Conservation (phyloP, 2,329 filamentous ascomycete genomes). For the Penicillium corylophilum region DNA sequence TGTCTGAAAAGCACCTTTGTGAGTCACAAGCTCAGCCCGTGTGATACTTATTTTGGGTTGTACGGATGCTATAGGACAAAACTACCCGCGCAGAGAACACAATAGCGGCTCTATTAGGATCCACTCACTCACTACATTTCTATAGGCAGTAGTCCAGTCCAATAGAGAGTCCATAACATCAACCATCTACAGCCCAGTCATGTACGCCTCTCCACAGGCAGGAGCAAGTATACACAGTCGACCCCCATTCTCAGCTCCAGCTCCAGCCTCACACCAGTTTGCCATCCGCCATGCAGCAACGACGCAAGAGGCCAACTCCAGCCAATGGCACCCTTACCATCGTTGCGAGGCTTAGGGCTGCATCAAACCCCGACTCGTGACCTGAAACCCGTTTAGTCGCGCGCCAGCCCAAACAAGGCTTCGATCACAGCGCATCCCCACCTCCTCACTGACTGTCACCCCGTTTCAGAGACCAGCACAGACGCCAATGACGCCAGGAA, state of each 20-base stretch:
- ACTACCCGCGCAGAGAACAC: not conserved
- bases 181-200: not conserved
- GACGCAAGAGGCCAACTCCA: not conserved
- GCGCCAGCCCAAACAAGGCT: constrained; percentile 11
- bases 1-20: not conserved
- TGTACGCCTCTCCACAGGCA: not conserved
- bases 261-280: not conserved
- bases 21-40: not conserved
- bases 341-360: constrained; percentile 9
- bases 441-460: not conserved
- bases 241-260: not conserved
- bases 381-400: constrained; percentile 8
- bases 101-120: constrained; percentile 11
- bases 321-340: not conserved
- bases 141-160: not conserved
- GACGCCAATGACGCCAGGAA: constrained; percentile 17
- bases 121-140: not conserved
- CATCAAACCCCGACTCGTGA: constrained; percentile 1
- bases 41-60: not conserved
- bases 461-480: constrained; percentile 14
- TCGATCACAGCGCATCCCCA: not conserved
- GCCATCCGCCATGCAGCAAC: not conserved
- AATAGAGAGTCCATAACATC: not conserved
- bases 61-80: not conserved
- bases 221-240: not conserved